These are phyloP conservation scores for Sicyos baderoa DNA, from an alignment of 306 rosid genomes.

Conservation along the genomic window DNA sequence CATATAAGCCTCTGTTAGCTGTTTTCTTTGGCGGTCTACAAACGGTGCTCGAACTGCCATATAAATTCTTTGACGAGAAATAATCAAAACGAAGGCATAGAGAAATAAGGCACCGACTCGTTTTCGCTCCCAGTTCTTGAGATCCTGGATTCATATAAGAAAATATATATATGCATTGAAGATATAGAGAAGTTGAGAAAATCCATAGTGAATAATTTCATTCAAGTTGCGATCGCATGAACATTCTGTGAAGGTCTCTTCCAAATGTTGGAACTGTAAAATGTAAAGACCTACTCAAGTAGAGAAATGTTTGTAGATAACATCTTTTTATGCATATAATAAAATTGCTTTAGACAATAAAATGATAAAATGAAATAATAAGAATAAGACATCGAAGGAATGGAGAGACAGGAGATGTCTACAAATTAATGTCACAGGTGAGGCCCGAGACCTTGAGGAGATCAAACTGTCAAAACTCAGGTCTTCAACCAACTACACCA, in stretches of 20 bases:
- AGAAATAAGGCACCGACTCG: constrained; percentile 61
- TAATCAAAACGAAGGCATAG: constrained; percentile 41
- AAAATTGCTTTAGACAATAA: neutral
- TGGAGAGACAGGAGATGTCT: no score
- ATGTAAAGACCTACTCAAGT: neutral
- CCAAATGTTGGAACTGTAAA: neutral
- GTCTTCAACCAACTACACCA: no score
- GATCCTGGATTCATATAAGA: constrained; percentile 34
- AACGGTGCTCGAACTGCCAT: constrained; percentile 51
- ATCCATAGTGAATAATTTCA: neutral
- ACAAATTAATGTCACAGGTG: no score
- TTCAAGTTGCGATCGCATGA: neutral
- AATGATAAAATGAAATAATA: neutral
- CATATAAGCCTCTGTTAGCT: constrained; percentile 88
- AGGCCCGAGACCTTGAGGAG: no score
- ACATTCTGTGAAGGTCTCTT: neutral
- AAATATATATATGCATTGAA: neutral
- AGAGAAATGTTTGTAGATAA: neutral
- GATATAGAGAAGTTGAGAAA: constrained; percentile 17
- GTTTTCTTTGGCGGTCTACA: constrained; percentile 43
- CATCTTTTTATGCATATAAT: neutral
- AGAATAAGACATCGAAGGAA: no score
- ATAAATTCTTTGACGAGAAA: constrained; percentile 58
- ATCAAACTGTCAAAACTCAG: no score
- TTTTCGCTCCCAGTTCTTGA: constrained; percentile 70